Percentiles rank a stretch among this genome's conserved stretches.
phyloP scores from a whole-genome alignment of 2,329 filamentous ascomycete genomes.

The Helotiales sp. region DNA sequence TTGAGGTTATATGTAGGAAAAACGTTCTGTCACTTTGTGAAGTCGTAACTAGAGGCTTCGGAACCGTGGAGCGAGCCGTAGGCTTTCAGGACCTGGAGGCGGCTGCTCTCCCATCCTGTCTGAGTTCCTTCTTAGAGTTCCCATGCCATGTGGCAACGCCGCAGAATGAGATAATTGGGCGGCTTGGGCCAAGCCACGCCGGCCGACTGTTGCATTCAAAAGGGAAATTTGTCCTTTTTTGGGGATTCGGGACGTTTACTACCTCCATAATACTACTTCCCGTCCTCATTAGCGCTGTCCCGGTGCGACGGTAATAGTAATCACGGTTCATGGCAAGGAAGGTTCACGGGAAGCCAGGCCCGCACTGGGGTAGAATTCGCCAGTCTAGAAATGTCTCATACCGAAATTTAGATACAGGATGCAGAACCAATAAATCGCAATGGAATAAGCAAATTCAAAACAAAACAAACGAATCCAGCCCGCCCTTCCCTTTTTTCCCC shows the following conservation, averaged over 20 bases:
- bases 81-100: no score
- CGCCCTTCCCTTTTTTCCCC: neutral
- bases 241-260: neutral
- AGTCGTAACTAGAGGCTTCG: no score
- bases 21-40: no score
- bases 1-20: no score
- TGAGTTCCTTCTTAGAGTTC: no score
- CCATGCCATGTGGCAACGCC: no score
- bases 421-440: neutral
- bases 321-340: neutral
- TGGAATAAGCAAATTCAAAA: neutral
- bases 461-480: neutral
- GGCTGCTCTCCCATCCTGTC: no score
- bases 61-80: no score
- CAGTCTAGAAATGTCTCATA: neutral
- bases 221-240: neutral
- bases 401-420: neutral
- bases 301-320: neutral
- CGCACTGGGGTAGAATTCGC: no score
- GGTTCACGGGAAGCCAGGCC: neutral
- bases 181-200: neutral
- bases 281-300: neutral
- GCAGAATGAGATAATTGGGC: no score
- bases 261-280: no score
- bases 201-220: neutral